Percentiles rank a stretch among this genome's conserved stretches.
Conservation (phyloP, 306 rosid species). For the Bauhinia variegata region DNA sequence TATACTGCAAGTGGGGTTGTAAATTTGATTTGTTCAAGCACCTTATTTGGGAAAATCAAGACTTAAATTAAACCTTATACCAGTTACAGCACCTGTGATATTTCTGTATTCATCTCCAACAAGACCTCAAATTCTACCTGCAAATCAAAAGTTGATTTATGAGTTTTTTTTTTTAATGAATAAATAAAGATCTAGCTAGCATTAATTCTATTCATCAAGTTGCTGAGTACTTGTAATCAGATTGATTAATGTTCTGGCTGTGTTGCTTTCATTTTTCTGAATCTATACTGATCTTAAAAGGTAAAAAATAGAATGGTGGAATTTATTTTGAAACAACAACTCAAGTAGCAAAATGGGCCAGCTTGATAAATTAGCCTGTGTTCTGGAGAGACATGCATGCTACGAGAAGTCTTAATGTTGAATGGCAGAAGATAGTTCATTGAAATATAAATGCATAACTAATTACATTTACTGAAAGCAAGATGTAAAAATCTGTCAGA, state of each 20-base stretch:
- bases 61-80: conserved; percentile 29
- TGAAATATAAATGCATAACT: conserved; percentile 34
- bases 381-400: no score
- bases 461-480: conserved; percentile 13
- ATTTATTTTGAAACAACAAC: conserved; percentile 46
- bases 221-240: background rate
- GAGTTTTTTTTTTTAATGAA: background rate
- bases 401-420: no score
- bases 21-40: conserved; percentile 48
- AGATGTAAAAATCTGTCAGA: background rate
- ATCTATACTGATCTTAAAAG: conserved; percentile 30
- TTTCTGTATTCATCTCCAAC: background rate
- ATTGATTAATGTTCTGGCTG: conserved; percentile 24
- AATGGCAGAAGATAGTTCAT: conserved; percentile 14
- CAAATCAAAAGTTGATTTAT: conserved; percentile 10
- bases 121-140: conserved; percentile 26
- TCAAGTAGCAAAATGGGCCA: conserved; percentile 37
- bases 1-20: conserved; percentile 21
- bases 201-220: background rate
- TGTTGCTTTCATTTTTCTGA: conserved; percentile 27
- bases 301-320: conserved; percentile 31
- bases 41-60: conserved; percentile 42
- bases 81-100: conserved; percentile 17
- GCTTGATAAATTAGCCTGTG: conserved; percentile 30
- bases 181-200: background rate